These are phyloP conservation scores for Paradendryphiella salina DNA, from an alignment of 2,329 filamentous ascomycete genomes.

Conservation along the genomic window DNA sequence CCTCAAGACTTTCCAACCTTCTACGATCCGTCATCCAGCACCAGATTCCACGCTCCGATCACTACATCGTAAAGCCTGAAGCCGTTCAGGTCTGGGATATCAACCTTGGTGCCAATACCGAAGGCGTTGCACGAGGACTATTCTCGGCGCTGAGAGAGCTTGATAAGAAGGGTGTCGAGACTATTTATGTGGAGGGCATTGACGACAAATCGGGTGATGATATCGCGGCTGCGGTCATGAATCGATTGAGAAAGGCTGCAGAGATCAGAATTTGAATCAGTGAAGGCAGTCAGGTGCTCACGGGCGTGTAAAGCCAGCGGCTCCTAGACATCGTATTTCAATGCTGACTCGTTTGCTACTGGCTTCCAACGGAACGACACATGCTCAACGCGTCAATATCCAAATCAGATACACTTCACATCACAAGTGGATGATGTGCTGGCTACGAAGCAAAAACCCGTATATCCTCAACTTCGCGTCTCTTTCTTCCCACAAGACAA, in stretches of 20 bases:
- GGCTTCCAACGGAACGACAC: not conserved
- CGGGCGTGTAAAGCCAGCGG: not conserved
- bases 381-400: too few species aligned
- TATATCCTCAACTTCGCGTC: too few species aligned
- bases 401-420: too few species aligned
- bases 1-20: conserved; percentile 34
- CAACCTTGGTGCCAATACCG: conserved; percentile 69
- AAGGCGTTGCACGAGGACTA: conserved; percentile 78
- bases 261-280: conserved; percentile 26
- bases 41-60: conserved; percentile 36
- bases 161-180: conserved; percentile 75
- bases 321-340: not conserved
- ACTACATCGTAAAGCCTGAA: conserved; percentile 15
- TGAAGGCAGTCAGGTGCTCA: not conserved
- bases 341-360: not conserved
- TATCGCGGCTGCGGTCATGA: conserved; percentile 72
- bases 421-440: too few species aligned
- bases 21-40: conserved; percentile 43
- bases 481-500: too few species aligned
- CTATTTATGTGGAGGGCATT: conserved; percentile 91
- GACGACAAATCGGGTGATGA: conserved; percentile 68
- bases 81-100: conserved; percentile 63
- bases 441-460: too few species aligned
- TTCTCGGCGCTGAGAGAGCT: conserved; percentile 87
- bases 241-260: conserved; percentile 55